Percentiles rank a stretch among this genome's conserved stretches.
Conservation (phyloP, 2,329 filamentous ascomycete species). For the Dactylellina drechsleri region DNA sequence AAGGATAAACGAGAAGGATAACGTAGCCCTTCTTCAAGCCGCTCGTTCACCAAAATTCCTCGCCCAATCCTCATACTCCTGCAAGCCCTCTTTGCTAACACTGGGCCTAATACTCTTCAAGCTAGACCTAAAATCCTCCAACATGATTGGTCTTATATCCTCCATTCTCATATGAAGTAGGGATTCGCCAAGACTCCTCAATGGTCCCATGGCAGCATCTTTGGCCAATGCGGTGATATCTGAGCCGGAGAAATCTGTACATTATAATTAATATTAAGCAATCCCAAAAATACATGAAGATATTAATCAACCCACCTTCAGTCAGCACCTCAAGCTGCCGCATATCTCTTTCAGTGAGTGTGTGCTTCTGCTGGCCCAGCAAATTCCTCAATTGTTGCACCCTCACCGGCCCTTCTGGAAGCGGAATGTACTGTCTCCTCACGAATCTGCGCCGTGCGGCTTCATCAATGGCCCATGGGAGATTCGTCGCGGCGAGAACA, state of each 20-base stretch:
- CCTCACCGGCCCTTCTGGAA: conserved; percentile 85
- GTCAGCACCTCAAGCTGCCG: conserved; percentile 79
- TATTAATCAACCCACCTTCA: conserved; percentile 71
- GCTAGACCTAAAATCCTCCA: conserved; percentile 85
- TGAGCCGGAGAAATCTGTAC: conserved; percentile 89
- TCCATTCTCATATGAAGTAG: conserved; percentile 92
- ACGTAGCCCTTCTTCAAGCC: conserved; percentile 6
- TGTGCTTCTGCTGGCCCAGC: conserved; percentile 87
- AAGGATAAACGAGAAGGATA: background rate
- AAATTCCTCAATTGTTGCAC: conserved; percentile 81
- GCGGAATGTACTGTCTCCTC: conserved; percentile 89
- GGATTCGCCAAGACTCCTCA: conserved; percentile 88
- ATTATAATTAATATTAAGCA: background rate
- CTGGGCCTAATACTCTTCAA: conserved; percentile 86
- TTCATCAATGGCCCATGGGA: conserved; percentile 98
- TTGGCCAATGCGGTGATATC: conserved; percentile 97
- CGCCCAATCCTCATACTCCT: conserved; percentile 94
- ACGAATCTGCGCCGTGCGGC: conserved; percentile 91
- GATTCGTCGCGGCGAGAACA: conserved; percentile 92
- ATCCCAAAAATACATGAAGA: conserved; percentile 18
- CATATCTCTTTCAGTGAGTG: conserved; percentile 77
- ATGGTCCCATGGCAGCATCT: conserved; percentile 95
- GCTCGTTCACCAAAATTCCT: conserved; percentile 85
- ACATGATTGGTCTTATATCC: conserved; percentile 85
- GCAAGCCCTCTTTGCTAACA: conserved; percentile 83